Base-by-base conservation (phyloP, 192 early-diverging fungal genomes). In the Allomyces javanicus region DNA sequence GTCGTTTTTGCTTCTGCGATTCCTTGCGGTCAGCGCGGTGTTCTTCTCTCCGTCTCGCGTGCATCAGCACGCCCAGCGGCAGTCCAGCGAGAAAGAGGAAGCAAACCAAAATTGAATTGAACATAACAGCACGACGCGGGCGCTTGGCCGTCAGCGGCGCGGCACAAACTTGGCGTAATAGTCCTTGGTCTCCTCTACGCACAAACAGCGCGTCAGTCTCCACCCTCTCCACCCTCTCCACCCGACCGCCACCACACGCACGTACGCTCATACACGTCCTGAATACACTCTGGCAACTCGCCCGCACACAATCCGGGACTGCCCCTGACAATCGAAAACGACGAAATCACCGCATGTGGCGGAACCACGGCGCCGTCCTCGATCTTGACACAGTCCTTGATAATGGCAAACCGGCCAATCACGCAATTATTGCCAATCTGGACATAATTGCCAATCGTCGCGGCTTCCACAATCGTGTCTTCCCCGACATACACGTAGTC, bases 361-460 rank as follows among this genome's bases (percentile, higher is more conserved):
- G 96, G 83, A 62, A 99, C 83, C 0, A 99, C 88, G 1, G 92
- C 83, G 65, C 86, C 85, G 69, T 99, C 94, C 61, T 89, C 86
- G 61, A 99, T 94, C 65, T 83, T 73, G 64, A 82, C 84, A 66
- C 91, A 90, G 67, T 99, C 94, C 73, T 97, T 99, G 61, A 99
- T 94, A 55, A 99, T 89, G 6, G 89, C 86, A 75, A 96, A 99
- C 24, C 90, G 79, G 3, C 92, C 92, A 70, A 98, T 91, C 10
- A 97, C 86, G 70, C 91, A 94, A 73, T 96, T 91, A 71, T 86
- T 87, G 40, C 94, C 94, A 67, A 99, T 96, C 27, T 75, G 74
- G 1, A 99, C 96, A 73, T 84, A 83, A 1, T 84, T 89, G 24
- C 96, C 96, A 44, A 99, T 92, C 11, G 80, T 83, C 0, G 96